These are phyloP conservation scores for Schizophyllum amplum DNA, from an alignment of 1,284 basidiomycete species.

Conservation along the genomic window DNA sequence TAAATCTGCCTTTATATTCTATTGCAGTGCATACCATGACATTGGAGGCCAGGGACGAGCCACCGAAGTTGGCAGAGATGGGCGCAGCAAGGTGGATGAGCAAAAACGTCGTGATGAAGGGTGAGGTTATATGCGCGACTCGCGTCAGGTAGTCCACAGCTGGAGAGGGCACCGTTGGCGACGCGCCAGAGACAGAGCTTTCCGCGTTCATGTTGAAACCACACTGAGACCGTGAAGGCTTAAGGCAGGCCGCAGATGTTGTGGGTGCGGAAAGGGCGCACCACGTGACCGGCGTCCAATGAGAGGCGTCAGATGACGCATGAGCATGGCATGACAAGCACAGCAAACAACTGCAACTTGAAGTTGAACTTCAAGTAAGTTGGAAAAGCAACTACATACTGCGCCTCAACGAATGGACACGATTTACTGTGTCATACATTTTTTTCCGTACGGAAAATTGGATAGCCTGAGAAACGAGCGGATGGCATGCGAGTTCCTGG, in stretches of 20 bases:
- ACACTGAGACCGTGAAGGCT: not conserved
- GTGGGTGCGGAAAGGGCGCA: not conserved
- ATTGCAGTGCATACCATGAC: constrained; percentile 54
- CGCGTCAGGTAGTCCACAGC: constrained; percentile 26
- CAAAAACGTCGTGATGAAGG: constrained; percentile 56
- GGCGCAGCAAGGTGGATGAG: constrained; percentile 67
- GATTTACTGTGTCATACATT: no score
- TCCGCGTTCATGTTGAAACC: not conserved
- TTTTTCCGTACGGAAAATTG: no score
- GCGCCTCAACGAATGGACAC: no score
- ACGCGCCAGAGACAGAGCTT: not conserved
- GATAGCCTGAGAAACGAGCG: no score
- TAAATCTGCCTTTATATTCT: not conserved
- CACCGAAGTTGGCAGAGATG: constrained; percentile 55
- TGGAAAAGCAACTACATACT: no score
- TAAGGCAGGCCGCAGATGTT: not conserved
- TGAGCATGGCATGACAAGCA: no score
- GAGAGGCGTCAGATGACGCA: no score
- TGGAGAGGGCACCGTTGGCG: not conserved
- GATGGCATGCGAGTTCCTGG: no score
- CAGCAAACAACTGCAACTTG: no score
- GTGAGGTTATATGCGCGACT: constrained; percentile 46
- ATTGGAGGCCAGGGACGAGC: constrained; percentile 54
- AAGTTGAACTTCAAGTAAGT: no score
- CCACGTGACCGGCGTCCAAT: not conserved